Conservation (phyloP, 78 protist genomes). For the Thecamonas trahens region DNA sequence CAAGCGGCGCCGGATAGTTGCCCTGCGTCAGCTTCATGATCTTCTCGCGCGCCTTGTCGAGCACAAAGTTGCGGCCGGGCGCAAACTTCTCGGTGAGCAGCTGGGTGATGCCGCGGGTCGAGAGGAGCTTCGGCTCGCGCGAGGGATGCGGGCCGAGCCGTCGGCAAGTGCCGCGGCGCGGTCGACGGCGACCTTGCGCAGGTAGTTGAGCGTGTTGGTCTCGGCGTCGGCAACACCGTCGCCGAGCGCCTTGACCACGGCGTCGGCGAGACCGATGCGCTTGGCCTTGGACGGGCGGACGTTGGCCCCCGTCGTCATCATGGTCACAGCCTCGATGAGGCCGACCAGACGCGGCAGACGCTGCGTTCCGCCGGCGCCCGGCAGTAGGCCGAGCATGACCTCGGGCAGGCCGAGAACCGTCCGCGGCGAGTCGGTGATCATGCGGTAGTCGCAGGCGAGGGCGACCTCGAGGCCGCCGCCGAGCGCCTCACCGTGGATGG, state of each 20-base stretch:
- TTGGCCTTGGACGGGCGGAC: constrained; percentile 38
- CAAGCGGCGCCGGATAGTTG: constrained; percentile 56
- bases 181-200: constrained; percentile 14
- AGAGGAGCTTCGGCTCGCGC: constrained; percentile 8
- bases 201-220: constrained; percentile 5
- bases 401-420: constrained; percentile 71
- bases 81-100: constrained; percentile 9
- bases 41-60: constrained; percentile 16
- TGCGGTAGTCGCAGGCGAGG: constrained; percentile 74
- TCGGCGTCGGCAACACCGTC: not conserved
- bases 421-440: constrained; percentile 40
- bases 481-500: constrained; percentile 73
- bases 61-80: constrained; percentile 32
- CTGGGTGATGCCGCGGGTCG: constrained; percentile 1
- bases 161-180: constrained; percentile 11
- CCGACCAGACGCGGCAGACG: constrained; percentile 79
- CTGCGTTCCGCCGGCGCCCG: constrained; percentile 93
- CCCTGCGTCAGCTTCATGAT: constrained; percentile 51
- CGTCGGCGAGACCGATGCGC: constrained; percentile 33
- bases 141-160: not conserved
- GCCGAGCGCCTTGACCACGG: constrained; percentile 16
- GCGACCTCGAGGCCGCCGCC: constrained; percentile 92
- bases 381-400: constrained; percentile 81
- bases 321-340: constrained; percentile 28
- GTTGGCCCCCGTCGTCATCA: constrained; percentile 50